These are phyloP conservation scores for Cenchrus americanus DNA, from an alignment of 176 grass and related monocot genomes.

Conservation along the genomic window DNA sequence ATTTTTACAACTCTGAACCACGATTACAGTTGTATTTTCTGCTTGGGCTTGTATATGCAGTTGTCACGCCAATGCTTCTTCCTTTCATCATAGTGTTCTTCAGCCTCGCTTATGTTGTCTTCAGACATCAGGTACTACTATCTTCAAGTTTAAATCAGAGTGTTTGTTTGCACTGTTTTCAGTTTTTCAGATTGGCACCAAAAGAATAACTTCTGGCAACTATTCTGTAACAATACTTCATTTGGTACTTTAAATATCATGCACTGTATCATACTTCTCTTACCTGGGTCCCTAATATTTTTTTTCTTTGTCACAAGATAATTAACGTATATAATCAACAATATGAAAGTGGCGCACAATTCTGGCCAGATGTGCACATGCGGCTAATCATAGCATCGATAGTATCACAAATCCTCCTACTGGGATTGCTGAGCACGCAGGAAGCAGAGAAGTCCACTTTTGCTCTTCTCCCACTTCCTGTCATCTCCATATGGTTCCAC, in stretches of 20 bases:
- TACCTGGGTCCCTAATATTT: conserved; percentile 2
- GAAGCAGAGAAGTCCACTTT: conserved; percentile 56
- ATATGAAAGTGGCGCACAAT: conserved; percentile 85
- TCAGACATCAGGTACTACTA: conserved; percentile 87
- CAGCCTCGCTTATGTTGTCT: conserved; percentile 85
- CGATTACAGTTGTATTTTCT: conserved; percentile 92
- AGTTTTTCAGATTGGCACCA: conserved; percentile 6
- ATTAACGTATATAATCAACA: conserved; percentile 93
- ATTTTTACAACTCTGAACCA: conserved; percentile 83
- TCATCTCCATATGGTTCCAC: conserved; percentile 88
- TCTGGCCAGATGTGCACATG: conserved; percentile 93
- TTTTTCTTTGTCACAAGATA: conserved; percentile 60
- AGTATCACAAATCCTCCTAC: conserved; percentile 87
- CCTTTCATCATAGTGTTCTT: conserved; percentile 94
- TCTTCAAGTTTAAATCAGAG: conserved; percentile 22
- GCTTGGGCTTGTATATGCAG: conserved; percentile 90
- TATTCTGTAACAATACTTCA: conserved; percentile 23
- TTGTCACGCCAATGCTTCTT: conserved; percentile 85
- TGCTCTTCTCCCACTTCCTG: conserved; percentile 75
- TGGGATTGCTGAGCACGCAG: conserved; percentile 86
- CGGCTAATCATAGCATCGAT: conserved; percentile 66
- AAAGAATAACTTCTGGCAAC: not conserved
- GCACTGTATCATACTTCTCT: conserved; percentile 3
- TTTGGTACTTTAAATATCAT: conserved; percentile 16
- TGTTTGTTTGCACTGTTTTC: conserved; percentile 13